Evolutionary conservation across 495 filamentous ascomycete species (phyloP), one percentile per base, ranked within the genome.

Genomic region (Penicillium turbatum): DNA sequence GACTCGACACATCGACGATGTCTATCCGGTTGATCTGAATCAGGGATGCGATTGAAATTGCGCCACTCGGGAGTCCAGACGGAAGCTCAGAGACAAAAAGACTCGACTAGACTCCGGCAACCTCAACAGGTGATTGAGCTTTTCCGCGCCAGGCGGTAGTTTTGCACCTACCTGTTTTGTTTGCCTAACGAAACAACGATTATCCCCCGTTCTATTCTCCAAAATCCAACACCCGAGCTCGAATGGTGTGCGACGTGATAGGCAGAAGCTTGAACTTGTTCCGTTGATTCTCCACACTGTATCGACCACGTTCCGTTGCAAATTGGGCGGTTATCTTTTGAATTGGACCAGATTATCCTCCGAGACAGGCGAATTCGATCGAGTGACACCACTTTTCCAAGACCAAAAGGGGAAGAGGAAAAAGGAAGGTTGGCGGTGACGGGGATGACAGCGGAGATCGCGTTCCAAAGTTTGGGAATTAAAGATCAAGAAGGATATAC

Each of bases 311-410:
- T 60, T 64, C 55, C 53, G 55, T 62, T 56, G 47, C 38, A 34
- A 62, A 62, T 62, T 49, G 19, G n/a, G 49, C 49, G 50, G 59
- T 51, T 39, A 48, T 32, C 12, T 67, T 62, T 60, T 38, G 61
- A 67, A 67, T 65, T 59, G 52, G 61, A 46, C 64, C 49, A 54
- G 54, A 27, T 58, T 62, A 62, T 65, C 56, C 62, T 62, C 64
- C 59, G 64, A 62, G 52, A 52, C 57, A 48, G 37, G 53, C 9
- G 54, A 61, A 44, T 54, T 36, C 39, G 47, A 30, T 35, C 35
- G 47, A n/a, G n/a, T n/a, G n/a, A 49, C 35, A 38, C 34, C 38
- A 17, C 15, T 24, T 39, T 6, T n/a, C n/a, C 21, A 24, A 24
- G 21, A 4, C 21, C 2, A 2, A 24, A 24, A 24, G 21, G 2